Conservation (phyloP, 2,329 filamentous ascomycete species). For the Alternaria novae-zelandiae region DNA sequence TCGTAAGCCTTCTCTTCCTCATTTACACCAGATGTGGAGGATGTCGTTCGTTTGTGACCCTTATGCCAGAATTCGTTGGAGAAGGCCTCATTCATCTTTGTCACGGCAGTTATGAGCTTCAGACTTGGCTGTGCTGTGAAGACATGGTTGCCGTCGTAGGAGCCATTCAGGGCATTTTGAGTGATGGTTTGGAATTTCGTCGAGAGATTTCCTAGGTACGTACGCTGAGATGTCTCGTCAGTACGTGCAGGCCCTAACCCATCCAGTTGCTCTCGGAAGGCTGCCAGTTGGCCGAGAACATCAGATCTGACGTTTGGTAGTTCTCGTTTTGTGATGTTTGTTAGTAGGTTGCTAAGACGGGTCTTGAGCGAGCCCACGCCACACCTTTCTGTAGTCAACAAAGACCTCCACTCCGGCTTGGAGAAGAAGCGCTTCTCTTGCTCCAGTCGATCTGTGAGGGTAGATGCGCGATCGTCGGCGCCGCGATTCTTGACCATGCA, state of each 20-base stretch:
- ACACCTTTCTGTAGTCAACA: not conserved
- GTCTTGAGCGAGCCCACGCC: slow-evolving; percentile 1
- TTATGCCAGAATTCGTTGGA: slow-evolving; percentile 1
- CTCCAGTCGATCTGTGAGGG: not conserved
- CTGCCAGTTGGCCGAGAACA: not conserved
- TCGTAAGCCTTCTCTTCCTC: not conserved
- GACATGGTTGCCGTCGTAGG: slow-evolving; percentile 33
- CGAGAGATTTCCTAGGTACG: slow-evolving; percentile 49
- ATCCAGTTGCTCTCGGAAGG: slow-evolving; percentile 24
- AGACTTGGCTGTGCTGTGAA: not conserved
- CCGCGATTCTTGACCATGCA: slow-evolving; percentile 41
- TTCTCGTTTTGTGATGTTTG: slow-evolving; percentile 1
- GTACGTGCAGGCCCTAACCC: slow-evolving; percentile 45
- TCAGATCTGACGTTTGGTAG: not conserved
- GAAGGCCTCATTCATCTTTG: not conserved
- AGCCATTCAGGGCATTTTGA: slow-evolving; percentile 41
- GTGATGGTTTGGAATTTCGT: slow-evolving; percentile 49
- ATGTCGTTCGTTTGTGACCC: not conserved
- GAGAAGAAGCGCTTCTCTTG: not conserved
- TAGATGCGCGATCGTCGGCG: slow-evolving; percentile 30
- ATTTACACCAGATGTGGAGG: not conserved
- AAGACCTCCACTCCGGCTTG: not conserved
- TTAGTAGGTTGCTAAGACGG: not conserved
- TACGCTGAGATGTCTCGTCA: slow-evolving; percentile 44
- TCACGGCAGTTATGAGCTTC: slow-evolving; percentile 2